A percentile compares a stretch with the other conserved stretches of the same genome.
Conservation (phyloP, 495 filamentous ascomycete species). For the Penicillium argentinense region DNA sequence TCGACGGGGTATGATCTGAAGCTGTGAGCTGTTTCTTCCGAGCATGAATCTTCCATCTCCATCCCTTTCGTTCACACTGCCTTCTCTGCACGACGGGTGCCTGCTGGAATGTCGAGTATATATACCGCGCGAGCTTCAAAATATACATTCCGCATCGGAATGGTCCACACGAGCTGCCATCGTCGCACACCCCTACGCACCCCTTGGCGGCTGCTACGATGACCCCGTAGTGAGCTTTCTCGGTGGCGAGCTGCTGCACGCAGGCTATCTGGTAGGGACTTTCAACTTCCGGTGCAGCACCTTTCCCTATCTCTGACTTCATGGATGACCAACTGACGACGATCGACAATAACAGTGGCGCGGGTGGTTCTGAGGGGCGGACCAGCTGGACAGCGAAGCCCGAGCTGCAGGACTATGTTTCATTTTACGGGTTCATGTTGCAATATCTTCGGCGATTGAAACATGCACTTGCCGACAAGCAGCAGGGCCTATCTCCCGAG, state of each 20-base stretch:
- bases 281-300: constrained; percentile 83
- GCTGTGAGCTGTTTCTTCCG: neutral
- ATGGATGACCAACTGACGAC: constrained; percentile 3
- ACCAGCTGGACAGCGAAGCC: constrained; percentile 85
- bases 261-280: constrained; percentile 75
- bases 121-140: constrained; percentile 50
- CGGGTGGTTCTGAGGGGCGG: constrained; percentile 66
- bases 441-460: constrained; percentile 60
- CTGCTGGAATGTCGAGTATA: constrained; percentile 80
- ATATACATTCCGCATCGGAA: constrained; percentile 23
- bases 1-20: neutral
- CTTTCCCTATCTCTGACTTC: neutral
- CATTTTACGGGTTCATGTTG: constrained; percentile 73
- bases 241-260: constrained; percentile 58
- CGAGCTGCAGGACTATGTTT: constrained; percentile 78
- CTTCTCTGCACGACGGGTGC: constrained; percentile 76
- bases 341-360: constrained; percentile 58
- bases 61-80: constrained; percentile 71
- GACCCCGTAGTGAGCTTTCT: constrained; percentile 71
- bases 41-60: constrained; percentile 50
- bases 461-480: neutral
- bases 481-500: neutral
- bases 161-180: constrained; percentile 65
- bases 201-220: constrained; percentile 82
- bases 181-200: constrained; percentile 88